Evolutionary conservation across 2,329 filamentous ascomycete species (phyloP), one percentile per base, ranked within the genome.

Genomic region (Meredithiella fracta): DNA sequence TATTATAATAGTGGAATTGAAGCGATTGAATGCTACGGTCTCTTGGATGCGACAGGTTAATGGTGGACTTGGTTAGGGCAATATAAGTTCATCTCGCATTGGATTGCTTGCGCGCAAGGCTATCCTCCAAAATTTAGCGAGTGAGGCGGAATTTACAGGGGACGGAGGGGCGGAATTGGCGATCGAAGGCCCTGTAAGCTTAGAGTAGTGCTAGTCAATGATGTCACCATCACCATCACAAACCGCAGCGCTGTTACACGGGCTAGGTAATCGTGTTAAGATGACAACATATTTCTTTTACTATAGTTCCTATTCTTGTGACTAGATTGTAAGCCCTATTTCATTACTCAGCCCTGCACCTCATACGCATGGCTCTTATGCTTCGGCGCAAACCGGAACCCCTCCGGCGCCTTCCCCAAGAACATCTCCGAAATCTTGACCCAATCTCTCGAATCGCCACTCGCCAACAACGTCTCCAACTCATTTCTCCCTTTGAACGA

Each of bases 401-500:
- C 84, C 40, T 86, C 82, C 62, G 94, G 87, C 5, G 88, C 86
- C 49, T 88, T 88, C 6, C 92, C 92, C 17, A 98, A 76, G 73
- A 94, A 98, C 89, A 98, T 97, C 67, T 98, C 92, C 67, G 91
- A 95, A 64, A 98, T 94, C 73, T 95, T 97, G 67, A 98, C 89
- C 92, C 92, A 98, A 68, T 98, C 92, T 71, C 84, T 85, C 71
- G 94, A 96, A 69, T 97, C 89, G 60, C 80, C 79, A 69, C 89
- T 96, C 14, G 83, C 83, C 70, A 98, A 76, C 61, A 98, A 71
- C n/a, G 87, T 94, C 76, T 98, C 92, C 65, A 98, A 69, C 55
- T 98, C 92, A 68, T 92, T 84, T 58, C 92, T 76, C 20, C 91
- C 90, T 63, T 74, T 78, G 66, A 85, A 98, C 49, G 81, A 80